Evolutionary conservation across 306 rosid species (phyloP).

Genomic region (Prunus persica): Prunus_persica_NCBIv2 NC_034011.1:25768501-25769000

Average conservation of each 20-base stretch:
- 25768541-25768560: constrained; percentile 80
- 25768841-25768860: constrained; percentile 95
- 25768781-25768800: constrained; percentile 86
- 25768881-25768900: constrained; percentile 77
- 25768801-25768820: constrained; percentile 81
- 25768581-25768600: constrained; percentile 86
- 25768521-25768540: constrained; percentile 71
- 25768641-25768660: constrained; percentile 67
- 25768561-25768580: constrained; percentile 77
- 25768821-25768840: constrained; percentile 88
- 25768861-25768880: constrained; percentile 80
- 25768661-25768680: constrained; percentile 60
- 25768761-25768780: constrained; percentile 1
- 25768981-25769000: too few species aligned
- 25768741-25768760: background rate
- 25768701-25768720: background rate
- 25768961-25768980: background rate
- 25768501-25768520: constrained; percentile 89
- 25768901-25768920: constrained; percentile 88
- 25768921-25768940: constrained; percentile 77
- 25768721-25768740: too few species aligned
- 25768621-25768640: constrained; percentile 57
- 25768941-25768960: constrained; percentile 74
- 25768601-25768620: constrained; percentile 82
- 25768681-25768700: background rate